phyloP scores from a whole-genome alignment of 495 filamentous ascomycete species.

The Parachaetomium inaequale region DNA sequence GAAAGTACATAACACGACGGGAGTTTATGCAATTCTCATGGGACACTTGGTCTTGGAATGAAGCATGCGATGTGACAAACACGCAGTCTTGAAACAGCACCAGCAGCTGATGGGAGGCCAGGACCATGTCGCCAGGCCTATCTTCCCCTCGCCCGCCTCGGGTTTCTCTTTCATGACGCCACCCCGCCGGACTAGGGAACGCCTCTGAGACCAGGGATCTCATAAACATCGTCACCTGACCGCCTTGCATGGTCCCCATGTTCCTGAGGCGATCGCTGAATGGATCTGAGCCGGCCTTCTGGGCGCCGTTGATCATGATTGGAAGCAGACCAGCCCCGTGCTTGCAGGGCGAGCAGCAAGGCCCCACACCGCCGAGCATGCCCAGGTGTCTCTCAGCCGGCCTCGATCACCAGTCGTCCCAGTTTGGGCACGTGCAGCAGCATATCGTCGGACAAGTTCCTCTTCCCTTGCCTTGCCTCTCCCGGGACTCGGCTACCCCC shows the following conservation, averaged over 20 bases:
- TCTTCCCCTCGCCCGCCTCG: background rate
- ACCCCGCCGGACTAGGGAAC: conserved; percentile 6
- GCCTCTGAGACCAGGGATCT: background rate
- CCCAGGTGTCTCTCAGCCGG: background rate
- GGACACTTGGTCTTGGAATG: background rate
- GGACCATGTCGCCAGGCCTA: background rate
- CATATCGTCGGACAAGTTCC: background rate
- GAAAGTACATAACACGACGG: background rate
- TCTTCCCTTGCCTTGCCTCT: background rate
- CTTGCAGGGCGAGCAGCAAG: background rate
- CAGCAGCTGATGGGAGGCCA: conserved; percentile 1
- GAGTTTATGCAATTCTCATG: background rate
- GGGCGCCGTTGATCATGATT: background rate
- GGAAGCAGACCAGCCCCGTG: conserved; percentile 1
- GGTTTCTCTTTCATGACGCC: conserved; percentile 4
- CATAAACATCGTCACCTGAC: conserved; percentile 33
- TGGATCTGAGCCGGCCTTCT: conserved; percentile 19
- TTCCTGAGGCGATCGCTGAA: conserved; percentile 18
- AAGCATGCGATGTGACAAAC: conserved; percentile 9
- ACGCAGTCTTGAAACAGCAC: background rate
- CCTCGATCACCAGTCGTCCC: conserved; percentile 3
- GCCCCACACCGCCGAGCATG: background rate
- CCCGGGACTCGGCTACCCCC: conserved; percentile 5
- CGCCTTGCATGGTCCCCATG: conserved; percentile 26
- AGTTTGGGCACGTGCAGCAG: background rate